Evolutionary conservation across 257 asterid genomes (phyloP).

Genomic region (Cinchona pubescens): DNA sequence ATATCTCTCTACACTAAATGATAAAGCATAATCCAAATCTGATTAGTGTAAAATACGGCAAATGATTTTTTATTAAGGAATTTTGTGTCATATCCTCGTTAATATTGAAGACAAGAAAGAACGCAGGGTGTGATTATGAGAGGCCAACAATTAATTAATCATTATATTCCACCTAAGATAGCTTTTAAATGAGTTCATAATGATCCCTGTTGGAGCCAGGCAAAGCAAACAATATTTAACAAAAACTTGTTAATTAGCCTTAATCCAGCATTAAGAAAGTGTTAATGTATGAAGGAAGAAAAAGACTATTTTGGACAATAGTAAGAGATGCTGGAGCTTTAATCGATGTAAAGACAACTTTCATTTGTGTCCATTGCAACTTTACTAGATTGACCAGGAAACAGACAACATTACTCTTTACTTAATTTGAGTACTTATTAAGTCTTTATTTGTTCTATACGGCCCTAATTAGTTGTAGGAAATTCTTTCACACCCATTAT

Average conservation of each 20-base stretch:
- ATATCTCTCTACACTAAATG: constrained; percentile 34
- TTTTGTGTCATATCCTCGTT: constrained; percentile 10
- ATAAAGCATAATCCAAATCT: constrained; percentile 48
- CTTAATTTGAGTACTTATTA: constrained; percentile 2
- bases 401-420: constrained; percentile 1
- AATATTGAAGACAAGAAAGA: constrained; percentile 1
- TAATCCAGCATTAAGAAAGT: neutral
- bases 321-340: neutral
- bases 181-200: constrained; percentile 16
- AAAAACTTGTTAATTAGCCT: neutral
- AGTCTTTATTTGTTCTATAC: constrained; percentile 8
- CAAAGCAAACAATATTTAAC: constrained; percentile 12
- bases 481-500: no score
- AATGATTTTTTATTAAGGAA: constrained; percentile 17
- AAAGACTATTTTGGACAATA: constrained; percentile 17
- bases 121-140: constrained; percentile 12
- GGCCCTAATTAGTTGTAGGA: constrained; percentile 10
- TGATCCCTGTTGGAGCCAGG: constrained; percentile 24
- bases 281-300: constrained; percentile 5
- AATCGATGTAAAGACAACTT: constrained; percentile 9
- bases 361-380: neutral
- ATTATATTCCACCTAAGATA: constrained; percentile 31
- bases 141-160: constrained; percentile 39
- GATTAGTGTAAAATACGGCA: constrained; percentile 53
- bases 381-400: constrained; percentile 22